A percentile compares a stretch with the other conserved stretches of the same genome.
Conservation (phyloP, 1,284 basidiomycete genomes). For the Boletus sp. region DNA sequence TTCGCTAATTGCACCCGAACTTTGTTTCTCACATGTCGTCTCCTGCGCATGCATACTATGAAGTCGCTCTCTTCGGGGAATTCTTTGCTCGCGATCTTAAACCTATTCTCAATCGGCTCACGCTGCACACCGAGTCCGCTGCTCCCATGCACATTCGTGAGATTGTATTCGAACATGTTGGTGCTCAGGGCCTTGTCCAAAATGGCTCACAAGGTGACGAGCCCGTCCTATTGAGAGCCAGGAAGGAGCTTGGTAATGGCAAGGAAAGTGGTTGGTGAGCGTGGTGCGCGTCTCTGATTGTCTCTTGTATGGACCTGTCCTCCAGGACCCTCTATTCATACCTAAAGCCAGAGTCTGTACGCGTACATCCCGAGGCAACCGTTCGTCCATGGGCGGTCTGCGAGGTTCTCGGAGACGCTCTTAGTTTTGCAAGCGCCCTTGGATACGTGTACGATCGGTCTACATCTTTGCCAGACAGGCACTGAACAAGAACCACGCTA, state of each 20-base stretch:
- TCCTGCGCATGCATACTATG: constrained; percentile 65
- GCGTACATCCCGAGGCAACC: constrained; percentile 79
- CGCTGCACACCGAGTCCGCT: constrained; percentile 74
- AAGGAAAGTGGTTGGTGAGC: constrained; percentile 58
- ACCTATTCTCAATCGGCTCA: constrained; percentile 74
- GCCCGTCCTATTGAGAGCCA: constrained; percentile 71
- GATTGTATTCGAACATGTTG: constrained; percentile 74
- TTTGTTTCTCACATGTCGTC: constrained; percentile 27
- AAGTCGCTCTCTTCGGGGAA: constrained; percentile 78
- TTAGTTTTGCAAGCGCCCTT: constrained; percentile 74
- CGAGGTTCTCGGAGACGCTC: constrained; percentile 73
- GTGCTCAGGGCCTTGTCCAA: constrained; percentile 62
- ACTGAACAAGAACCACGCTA: constrained; percentile 35
- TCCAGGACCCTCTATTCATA: constrained; percentile 74
- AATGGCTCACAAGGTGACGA: constrained; percentile 50
- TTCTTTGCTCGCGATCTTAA: constrained; percentile 66
- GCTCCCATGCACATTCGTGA: constrained; percentile 70
- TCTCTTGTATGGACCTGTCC: constrained; percentile 4
- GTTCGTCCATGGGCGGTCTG: constrained; percentile 80
- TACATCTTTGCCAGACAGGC: background rate
- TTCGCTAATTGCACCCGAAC: background rate
- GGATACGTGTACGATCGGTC: constrained; percentile 62
- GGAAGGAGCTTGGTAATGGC: constrained; percentile 64
- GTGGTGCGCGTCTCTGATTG: background rate
- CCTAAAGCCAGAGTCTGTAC: constrained; percentile 74